phyloP scores from a whole-genome alignment of 225 moss, liverwort and hornwort genomes.

The Neckera pumila region DNA sequence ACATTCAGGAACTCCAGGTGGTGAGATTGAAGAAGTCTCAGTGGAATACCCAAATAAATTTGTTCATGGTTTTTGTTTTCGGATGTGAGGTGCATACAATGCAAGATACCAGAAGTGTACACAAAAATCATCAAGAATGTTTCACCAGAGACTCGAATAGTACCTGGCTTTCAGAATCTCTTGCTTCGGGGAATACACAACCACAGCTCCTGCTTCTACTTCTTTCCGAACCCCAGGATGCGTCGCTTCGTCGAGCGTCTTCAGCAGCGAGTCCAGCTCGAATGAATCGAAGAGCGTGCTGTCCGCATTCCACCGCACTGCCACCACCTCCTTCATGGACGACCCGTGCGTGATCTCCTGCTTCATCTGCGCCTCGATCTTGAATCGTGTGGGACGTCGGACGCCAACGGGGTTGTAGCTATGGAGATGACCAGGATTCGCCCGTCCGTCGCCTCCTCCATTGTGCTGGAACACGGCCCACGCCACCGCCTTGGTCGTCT shows the following conservation, averaged over 20 bases:
- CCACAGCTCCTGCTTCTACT: not conserved
- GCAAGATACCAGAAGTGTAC: not conserved
- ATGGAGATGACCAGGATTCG: not conserved
- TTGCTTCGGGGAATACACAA: not conserved
- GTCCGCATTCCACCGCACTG: slow-evolving; percentile 26
- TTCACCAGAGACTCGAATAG: not conserved
- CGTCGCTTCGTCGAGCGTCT: slow-evolving; percentile 19
- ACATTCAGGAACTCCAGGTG: not conserved
- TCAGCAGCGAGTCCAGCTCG: slow-evolving; percentile 34
- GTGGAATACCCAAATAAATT: not conserved
- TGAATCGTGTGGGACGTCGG: slow-evolving; percentile 26
- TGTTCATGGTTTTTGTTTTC: too few relatives aligned
- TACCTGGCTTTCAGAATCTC: not conserved
- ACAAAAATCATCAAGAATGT: not conserved
- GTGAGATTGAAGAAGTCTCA: not conserved
- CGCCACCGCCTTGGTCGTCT: slow-evolving; percentile 41
- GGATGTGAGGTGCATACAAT: too few relatives aligned
- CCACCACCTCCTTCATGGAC: not conserved
- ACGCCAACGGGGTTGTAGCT: not conserved
- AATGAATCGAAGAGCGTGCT: slow-evolving; percentile 46
- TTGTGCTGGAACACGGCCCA: slow-evolving; percentile 50
- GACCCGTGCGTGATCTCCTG: slow-evolving; percentile 16
- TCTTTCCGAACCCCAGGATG: not conserved
- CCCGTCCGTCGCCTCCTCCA: slow-evolving; percentile 5
- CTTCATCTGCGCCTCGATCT: slow-evolving; percentile 50